phyloP scores from a whole-genome alignment of 176 grass and related monocot species.

The Alloteropsis semialata region DNA sequence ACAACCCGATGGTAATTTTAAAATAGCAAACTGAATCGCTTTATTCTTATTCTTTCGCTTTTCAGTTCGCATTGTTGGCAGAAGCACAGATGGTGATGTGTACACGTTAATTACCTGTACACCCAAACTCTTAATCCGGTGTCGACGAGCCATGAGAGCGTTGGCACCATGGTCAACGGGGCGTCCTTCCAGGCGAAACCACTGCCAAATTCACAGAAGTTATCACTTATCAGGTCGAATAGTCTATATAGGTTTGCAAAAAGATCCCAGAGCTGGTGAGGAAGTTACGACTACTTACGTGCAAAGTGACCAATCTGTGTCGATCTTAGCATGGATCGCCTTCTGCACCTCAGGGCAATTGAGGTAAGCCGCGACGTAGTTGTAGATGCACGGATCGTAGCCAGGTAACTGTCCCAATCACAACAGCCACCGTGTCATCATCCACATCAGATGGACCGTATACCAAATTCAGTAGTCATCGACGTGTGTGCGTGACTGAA shows the following conservation, averaged over 20 bases:
- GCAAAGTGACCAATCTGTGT: constrained; percentile 28
- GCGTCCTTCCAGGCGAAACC: neutral
- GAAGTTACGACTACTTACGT: constrained; percentile 22
- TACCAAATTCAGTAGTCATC: too few species aligned
- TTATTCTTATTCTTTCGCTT: neutral
- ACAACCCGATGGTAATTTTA: neutral
- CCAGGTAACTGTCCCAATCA: constrained; percentile 24
- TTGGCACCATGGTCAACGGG: constrained; percentile 7
- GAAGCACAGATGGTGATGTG: too few species aligned
- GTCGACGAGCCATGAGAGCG: constrained; percentile 3
- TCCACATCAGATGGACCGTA: too few species aligned
- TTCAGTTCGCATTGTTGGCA: neutral
- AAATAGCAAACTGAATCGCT: neutral
- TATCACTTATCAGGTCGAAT: too few species aligned
- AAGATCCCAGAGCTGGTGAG: too few species aligned
- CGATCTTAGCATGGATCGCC: constrained; percentile 39
- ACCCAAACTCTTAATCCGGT: constrained; percentile 40
- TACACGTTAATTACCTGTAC: constrained; percentile 37
- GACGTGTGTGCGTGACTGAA: too few species aligned
- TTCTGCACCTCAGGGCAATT: constrained; percentile 44
- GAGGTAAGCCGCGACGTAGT: constrained; percentile 23
- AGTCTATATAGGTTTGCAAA: too few species aligned
- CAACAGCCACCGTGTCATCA: neutral
- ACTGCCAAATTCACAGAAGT: neutral
- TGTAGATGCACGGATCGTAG: constrained; percentile 30